These are phyloP conservation scores for Baeospora myosura DNA, from an alignment of 1,284 basidiomycete genomes.

Conservation along the genomic window DNA sequence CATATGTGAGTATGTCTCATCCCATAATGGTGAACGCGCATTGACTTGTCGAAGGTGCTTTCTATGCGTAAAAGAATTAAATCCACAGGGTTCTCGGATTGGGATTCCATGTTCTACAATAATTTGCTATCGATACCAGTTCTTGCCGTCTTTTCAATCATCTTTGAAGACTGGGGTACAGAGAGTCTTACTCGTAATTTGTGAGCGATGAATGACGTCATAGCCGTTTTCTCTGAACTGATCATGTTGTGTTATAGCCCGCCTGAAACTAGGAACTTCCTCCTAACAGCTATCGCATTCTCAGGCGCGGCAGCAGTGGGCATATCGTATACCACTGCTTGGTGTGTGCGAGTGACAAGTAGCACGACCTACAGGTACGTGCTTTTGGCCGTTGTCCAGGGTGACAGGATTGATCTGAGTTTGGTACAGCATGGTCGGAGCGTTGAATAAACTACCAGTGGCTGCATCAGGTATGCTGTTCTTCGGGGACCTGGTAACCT, in stretches of 20 bases:
- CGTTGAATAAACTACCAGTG: slow-evolving; percentile 96
- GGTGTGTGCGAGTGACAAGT: slow-evolving; percentile 94
- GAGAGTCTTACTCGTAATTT: slow-evolving; percentile 82
- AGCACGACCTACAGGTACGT: slow-evolving; percentile 92
- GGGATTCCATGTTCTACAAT: slow-evolving; percentile 99
- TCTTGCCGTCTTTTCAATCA: slow-evolving; percentile 74
- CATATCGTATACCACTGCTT: slow-evolving; percentile 97
- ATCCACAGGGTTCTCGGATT: slow-evolving; percentile 95
- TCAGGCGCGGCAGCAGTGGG: slow-evolving; percentile 96
- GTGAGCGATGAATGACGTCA: slow-evolving; percentile 44
- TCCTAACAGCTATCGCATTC: slow-evolving; percentile 87
- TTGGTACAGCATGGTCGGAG: slow-evolving; percentile 88
- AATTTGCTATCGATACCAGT: slow-evolving; percentile 94
- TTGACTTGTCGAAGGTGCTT: slow-evolving; percentile 54
- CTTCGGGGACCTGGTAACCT: slow-evolving; percentile 82
- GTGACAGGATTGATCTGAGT: slow-evolving; percentile 9
- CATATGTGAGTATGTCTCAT: slow-evolving; percentile 62
- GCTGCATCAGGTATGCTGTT: slow-evolving; percentile 95
- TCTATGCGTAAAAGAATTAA: slow-evolving; percentile 98
- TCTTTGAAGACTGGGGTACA: slow-evolving; percentile 87
- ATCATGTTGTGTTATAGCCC: slow-evolving; percentile 50
- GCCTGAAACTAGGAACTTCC: slow-evolving; percentile 67
- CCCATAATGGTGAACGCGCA: neutral
- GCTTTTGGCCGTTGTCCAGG: slow-evolving; percentile 2
- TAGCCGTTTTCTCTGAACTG: slow-evolving; percentile 2